Percentiles rank a stretch among this genome's conserved stretches.
These are phyloP conservation scores for Paramecium pentaurelia DNA, from an alignment of 73 alveolate species.

Conservation along the genomic window DNA sequence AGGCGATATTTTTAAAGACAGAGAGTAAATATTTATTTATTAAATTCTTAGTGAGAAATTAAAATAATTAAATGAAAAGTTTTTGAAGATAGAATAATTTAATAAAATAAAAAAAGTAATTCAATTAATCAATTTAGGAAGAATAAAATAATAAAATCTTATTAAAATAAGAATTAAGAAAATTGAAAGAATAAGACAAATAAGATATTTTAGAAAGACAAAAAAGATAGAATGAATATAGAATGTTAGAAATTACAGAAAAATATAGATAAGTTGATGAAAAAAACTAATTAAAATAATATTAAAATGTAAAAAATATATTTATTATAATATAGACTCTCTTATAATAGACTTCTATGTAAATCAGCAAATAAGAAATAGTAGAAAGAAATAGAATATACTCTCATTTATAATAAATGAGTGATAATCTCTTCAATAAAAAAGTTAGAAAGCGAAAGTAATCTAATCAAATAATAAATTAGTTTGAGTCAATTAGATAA, in stretches of 20 bases:
- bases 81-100: background rate
- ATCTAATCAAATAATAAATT: background rate
- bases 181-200: background rate
- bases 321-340: background rate
- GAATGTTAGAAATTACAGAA: background rate
- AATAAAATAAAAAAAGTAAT: background rate
- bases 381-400: background rate
- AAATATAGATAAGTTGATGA: background rate
- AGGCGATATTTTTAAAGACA: background rate
- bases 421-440: background rate
- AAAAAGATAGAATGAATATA: background rate
- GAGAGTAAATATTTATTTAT: background rate
- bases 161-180: background rate
- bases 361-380: background rate
- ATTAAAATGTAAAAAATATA: background rate
- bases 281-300: background rate
- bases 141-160: background rate
- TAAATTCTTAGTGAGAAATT: background rate
- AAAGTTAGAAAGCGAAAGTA: background rate
- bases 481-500: background rate
- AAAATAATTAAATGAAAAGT: slow-evolving; percentile 2
- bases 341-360: background rate
- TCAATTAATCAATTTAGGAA: background rate
- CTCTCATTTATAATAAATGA: background rate
- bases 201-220: background rate